Evolutionary conservation across 2,329 filamentous ascomycete genomes (phyloP), one percentile per base, ranked within the genome.

Genomic region (Alternaria triticina): DNA sequence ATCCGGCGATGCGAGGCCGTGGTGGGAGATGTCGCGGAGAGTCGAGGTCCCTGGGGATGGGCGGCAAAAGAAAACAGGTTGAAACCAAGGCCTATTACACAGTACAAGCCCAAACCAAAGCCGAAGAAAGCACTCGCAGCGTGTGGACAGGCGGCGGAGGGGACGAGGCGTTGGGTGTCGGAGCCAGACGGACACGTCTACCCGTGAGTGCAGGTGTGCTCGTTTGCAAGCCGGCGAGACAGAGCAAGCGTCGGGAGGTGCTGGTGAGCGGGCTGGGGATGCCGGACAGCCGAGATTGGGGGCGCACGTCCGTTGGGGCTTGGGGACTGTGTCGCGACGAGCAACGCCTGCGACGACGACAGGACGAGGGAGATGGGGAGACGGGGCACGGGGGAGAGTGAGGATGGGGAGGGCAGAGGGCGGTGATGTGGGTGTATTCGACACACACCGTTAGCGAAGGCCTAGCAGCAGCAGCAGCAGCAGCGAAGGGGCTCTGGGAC

Each of bases 1-100:
- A 76, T 79, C 77, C 60, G 77, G 73, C 75, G 68, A 70, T 74
- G 57, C 60, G 50, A 43, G 67, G 68, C 66, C 52, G 61, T 57
- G 50, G 57, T 61, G 51, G 55, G 58, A 61, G 55, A 66, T 60
- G 67, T 64, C 66, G 70, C 61, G 57, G 65, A 62, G 50, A 50
- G 60, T 59, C 63, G 65, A 60, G 46, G 43, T 61, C 57, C 57
- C 51, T 51, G 46, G 47, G 30, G 28, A 33, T 45, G 47, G 49
- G 54, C 46, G 23, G 57, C 59, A 62, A 55, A 61, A 61, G 60
- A 57, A 63, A 73, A 57, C 51, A 64, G 64, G 61, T 68, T 61
- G 61, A 62, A 67, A 67, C 57, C 55, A 59, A 66, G 66, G 54
- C 57, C 49, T 45, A 65, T 64, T 64, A 61, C 55, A 67, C 59